phyloP scores from a whole-genome alignment of 345 rosid species.

The Laguncularia racemosa region DNA sequence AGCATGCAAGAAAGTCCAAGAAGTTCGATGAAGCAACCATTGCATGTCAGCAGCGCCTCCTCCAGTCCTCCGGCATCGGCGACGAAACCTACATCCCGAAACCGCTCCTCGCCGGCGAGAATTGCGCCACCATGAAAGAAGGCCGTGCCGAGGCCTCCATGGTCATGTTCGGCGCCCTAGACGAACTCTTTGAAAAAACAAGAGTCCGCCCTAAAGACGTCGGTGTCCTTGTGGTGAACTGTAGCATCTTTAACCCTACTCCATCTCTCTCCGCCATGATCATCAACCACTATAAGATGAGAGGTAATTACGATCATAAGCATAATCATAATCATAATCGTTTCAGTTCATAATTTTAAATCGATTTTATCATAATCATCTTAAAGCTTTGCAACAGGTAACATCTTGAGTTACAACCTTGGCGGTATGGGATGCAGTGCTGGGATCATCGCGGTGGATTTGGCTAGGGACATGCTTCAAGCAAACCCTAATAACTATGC shows the following conservation, averaged over 20 bases:
- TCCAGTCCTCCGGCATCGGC: constrained; percentile 75
- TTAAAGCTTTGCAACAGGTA: no score
- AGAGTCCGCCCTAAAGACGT: constrained; percentile 77
- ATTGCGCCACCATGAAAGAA: constrained; percentile 73
- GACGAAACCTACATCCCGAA: constrained; percentile 80
- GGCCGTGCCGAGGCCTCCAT: constrained; percentile 75
- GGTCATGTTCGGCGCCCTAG: constrained; percentile 82
- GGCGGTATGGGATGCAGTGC: constrained; percentile 99
- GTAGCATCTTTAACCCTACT: constrained; percentile 93
- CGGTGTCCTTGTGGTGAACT: constrained; percentile 82
- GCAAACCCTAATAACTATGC: constrained; percentile 79
- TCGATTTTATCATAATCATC: no score
- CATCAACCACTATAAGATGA: constrained; percentile 91
- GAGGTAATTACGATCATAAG: constrained; percentile 31
- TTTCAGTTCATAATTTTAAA: no score
- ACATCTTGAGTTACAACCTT: constrained; percentile 80
- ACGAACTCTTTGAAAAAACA: constrained; percentile 81
- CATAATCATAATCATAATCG: no score
- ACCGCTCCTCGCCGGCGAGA: constrained; percentile 39
- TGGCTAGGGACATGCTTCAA: constrained; percentile 89
- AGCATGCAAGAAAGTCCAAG: constrained; percentile 43
- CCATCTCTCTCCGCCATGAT: constrained; percentile 90
- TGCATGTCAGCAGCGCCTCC: constrained; percentile 56
- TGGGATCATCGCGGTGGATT: constrained; percentile 69
- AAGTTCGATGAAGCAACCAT: constrained; percentile 59